A percentile compares a stretch with the other conserved stretches of the same genome.
phyloP scores from a whole-genome alignment of 768 basidiomycete species.

The Calocybe gangraenosa region DNA sequence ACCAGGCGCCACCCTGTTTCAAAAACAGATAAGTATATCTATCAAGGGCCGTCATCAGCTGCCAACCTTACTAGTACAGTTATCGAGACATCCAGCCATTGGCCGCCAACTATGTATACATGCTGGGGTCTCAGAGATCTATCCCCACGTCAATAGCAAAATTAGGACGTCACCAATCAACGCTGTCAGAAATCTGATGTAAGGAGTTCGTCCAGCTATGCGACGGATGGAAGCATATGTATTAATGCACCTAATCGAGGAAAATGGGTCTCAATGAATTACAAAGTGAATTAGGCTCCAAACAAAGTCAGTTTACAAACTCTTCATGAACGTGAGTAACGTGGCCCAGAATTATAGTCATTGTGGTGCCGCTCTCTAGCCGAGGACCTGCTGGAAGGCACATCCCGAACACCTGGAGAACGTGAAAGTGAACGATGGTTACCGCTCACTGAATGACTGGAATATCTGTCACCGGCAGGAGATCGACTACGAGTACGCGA shows the following conservation, averaged over 20 bases:
- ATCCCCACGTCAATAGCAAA: constrained; percentile 5
- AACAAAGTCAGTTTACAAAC: too few relatives aligned
- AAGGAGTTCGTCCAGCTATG: neutral
- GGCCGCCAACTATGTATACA: too few relatives aligned
- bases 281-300: neutral
- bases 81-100: neutral
- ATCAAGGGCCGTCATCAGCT: neutral
- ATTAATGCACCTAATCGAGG: neutral
- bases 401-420: constrained; percentile 10
- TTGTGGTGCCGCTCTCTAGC: constrained; percentile 3
- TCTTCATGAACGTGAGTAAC: too few relatives aligned
- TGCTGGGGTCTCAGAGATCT: neutral
- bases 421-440: constrained; percentile 13
- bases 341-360: too few relatives aligned
- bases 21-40: neutral
- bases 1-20: constrained; percentile 3
- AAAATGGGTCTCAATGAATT: neutral
- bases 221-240: constrained; percentile 1
- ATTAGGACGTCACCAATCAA: constrained; percentile 6
- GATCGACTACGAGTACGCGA: constrained; percentile 15
- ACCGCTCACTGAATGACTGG: constrained; percentile 1
- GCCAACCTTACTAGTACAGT: neutral
- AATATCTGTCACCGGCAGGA: constrained; percentile 12
- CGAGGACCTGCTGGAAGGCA: constrained; percentile 5
- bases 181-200: constrained; percentile 3